Conservation (phyloP, 768 basidiomycete species). For the Hygrophorus pudorinus region DNA sequence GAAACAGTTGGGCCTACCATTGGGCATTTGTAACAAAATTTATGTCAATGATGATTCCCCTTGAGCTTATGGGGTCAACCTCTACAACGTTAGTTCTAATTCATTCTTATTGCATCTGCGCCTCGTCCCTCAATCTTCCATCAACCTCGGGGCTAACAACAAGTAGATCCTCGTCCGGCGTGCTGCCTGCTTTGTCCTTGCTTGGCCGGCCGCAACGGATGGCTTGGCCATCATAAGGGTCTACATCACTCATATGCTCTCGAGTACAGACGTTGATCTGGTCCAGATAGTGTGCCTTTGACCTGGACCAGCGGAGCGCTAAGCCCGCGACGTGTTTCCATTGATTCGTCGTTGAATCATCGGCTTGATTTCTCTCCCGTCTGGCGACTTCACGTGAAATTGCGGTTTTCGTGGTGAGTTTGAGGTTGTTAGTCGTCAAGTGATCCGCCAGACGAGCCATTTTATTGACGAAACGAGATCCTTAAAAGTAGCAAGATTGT, state of each 20-base stretch:
- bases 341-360: conserved; percentile 9
- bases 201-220: conserved; percentile 24
- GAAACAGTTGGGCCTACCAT: too few relatives aligned
- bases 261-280: conserved; percentile 48
- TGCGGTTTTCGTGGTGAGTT: conserved; percentile 32
- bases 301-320: conserved; percentile 35
- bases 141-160: conserved; percentile 57
- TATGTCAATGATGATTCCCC: too few relatives aligned
- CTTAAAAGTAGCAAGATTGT: conserved; percentile 27
- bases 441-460: conserved; percentile 33
- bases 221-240: conserved; percentile 57
- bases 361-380: conserved; percentile 20
- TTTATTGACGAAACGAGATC: conserved; percentile 64
- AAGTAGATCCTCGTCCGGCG: conserved; percentile 41
- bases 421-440: conserved; percentile 23
- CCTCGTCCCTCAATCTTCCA: conserved; percentile 52
- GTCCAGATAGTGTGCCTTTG: conserved; percentile 44
- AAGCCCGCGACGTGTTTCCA: conserved; percentile 39
- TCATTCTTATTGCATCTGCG: too few relatives aligned
- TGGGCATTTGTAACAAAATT: too few relatives aligned
- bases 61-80: too few relatives aligned
- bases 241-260: conserved; percentile 74
- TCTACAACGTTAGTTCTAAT: too few relatives aligned
- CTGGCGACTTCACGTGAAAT: conserved; percentile 39
- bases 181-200: conserved; percentile 8